Base-by-base conservation (phyloP, 2,329 filamentous ascomycete species). In the Monosporascus sp. region DNA sequence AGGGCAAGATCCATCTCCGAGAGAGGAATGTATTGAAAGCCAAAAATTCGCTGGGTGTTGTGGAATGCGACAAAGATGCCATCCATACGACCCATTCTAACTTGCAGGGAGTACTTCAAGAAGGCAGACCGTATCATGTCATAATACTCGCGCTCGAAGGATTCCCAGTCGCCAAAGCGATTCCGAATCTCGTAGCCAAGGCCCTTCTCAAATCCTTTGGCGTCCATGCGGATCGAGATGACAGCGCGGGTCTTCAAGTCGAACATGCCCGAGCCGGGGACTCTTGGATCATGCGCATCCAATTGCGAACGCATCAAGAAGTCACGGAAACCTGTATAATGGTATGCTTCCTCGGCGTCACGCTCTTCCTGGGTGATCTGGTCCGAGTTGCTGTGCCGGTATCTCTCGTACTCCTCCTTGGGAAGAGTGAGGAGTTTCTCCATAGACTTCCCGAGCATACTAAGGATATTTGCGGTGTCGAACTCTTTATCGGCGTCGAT, bases 21-120 rank as follows among this genome's bases (percentile, higher is more conserved):
- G 15, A 97, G 72, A 54, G 85, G 85, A 55, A 99, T 81, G 67
- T 99, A 99, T 70, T 99, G 94, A 70, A 99, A 99, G 6, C 94
- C 94, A 67, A 99, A 99, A 48, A 99, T 96, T 52, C 92, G 88
- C 70, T 92, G 81, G 2, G 91, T 89, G 68, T 99, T 99, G 75
- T 99, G 94, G 68, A 85, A 99, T 2, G 94, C 94, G 22, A 97
- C 89, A 65, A 97, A 99, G 48, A 97, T 97, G 51, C 94, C 94
- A 66, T 99, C 93, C 95, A 99, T 99, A 48, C 92, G 85, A 18
- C 95, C 94, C 83, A 99, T 95, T 45, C 94, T 89, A 27, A 93
- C 95, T 71, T 99, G 94, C 31, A 99, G 77, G 9, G 92, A 96
- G 70, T 99, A 99, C 66, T 99, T 99, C 52, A 99, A 76, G 73